Conservation (phyloP, 2,329 filamentous ascomycete species). For the Arthroderma sp. region DNA sequence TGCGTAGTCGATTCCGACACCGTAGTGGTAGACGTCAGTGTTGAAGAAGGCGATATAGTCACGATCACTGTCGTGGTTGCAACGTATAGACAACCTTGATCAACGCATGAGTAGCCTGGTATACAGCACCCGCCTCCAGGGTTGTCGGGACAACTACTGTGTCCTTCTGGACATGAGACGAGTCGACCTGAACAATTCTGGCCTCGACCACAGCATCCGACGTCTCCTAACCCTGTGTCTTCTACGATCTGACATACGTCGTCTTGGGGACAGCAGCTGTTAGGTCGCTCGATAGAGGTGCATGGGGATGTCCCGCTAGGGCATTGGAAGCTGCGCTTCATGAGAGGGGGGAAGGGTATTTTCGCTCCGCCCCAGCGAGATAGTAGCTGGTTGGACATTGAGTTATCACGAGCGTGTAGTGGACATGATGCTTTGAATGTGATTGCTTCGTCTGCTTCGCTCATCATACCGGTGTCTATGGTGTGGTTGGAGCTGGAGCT, state of each 20-base stretch:
- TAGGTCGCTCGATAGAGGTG: constrained; percentile 40
- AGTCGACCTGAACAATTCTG: constrained; percentile 39
- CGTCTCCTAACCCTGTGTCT: constrained; percentile 41
- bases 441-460: background rate
- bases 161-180: constrained; percentile 39
- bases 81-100: constrained; percentile 39
- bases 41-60: constrained; percentile 3
- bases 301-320: constrained; percentile 43
- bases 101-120: constrained; percentile 44
- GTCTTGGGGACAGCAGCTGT: constrained; percentile 44
- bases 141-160: constrained; percentile 41
- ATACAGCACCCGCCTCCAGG: constrained; percentile 50
- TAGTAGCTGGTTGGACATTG: too few relatives aligned
- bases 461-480: background rate
- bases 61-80: constrained; percentile 1
- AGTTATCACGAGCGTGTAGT: too few relatives aligned
- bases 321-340: constrained; percentile 42
- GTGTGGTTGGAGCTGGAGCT: background rate
- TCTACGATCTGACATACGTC: constrained; percentile 41
- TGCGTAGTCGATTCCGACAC: constrained; percentile 22
- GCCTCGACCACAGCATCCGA: constrained; percentile 48
- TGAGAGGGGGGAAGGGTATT: constrained; percentile 11
- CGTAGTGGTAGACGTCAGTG: constrained; percentile 22
- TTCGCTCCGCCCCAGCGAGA: too few relatives aligned
- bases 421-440: too few relatives aligned